Percentiles rank a stretch among this genome's conserved stretches.
These are phyloP conservation scores for Alternaria panax DNA, from an alignment of 2,329 filamentous ascomycete species.

Conservation along the genomic window DNA sequence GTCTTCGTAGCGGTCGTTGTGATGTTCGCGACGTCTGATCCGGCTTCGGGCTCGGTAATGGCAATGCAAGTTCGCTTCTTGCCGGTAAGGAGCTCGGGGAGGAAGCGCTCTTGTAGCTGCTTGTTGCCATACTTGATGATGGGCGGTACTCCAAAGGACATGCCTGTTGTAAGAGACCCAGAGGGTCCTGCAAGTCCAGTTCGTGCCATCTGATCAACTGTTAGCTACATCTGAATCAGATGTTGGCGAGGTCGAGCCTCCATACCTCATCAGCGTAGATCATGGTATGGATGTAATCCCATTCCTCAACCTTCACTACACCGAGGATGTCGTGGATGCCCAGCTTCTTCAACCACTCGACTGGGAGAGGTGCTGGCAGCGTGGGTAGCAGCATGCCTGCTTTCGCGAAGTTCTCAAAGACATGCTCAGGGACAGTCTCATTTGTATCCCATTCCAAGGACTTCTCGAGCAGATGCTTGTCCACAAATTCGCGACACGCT, in stretches of 20 bases:
- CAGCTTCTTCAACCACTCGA: conserved; percentile 70
- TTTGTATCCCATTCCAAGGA: conserved; percentile 74
- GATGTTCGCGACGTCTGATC: conserved; percentile 77
- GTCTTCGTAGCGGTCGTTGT: conserved; percentile 70
- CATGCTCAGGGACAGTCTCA: conserved; percentile 68
- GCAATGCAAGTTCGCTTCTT: conserved; percentile 75
- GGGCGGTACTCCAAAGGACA: conserved; percentile 75
- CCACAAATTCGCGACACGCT: conserved; percentile 70
- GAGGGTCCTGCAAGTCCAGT: conserved; percentile 70
- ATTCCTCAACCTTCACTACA: conserved; percentile 73
- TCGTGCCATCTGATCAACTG: conserved; percentile 62
- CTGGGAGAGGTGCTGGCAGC: conserved; percentile 72
- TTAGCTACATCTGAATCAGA: neutral
- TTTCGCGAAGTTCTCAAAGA: conserved; percentile 70
- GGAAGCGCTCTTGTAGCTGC: conserved; percentile 70
- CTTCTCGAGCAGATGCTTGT: conserved; percentile 67
- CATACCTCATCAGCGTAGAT: conserved; percentile 73
- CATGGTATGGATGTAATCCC: conserved; percentile 73
- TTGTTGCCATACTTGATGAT: conserved; percentile 72
- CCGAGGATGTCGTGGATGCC: conserved; percentile 73
- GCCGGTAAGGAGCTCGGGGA: conserved; percentile 72
- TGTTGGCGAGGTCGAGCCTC: neutral
- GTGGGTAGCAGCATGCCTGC: conserved; percentile 75
- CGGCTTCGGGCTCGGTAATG: conserved; percentile 79
- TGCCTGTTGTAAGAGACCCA: conserved; percentile 72